Base-by-base conservation (phyloP, 352 stramenopile genomes). In the Aphanomyces cochlioides region DNA sequence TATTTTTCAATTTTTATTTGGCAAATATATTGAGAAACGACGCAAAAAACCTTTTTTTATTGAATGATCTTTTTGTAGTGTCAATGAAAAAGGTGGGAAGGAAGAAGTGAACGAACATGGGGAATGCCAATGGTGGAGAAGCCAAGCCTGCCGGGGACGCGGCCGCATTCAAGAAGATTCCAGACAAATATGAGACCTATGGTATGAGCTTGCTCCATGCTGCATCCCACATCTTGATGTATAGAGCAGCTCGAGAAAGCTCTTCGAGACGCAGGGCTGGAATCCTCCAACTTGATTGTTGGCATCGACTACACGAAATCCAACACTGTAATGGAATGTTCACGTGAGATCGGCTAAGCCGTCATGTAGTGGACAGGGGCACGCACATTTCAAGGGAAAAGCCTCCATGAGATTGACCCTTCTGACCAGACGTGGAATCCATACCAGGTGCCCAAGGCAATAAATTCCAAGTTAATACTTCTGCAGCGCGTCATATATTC, bases 301-400 rank as follows among this genome's bases (percentile, higher is more conserved):
- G 82, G 78, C 0, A 80, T 93, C 47, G 85, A 91, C 70, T 91
- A 84, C 65, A 89, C 85, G 41, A 86, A 83, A 28, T 85, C 80
- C 10, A 93, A 93, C 67, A 12, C 75, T 60, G 79, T 82, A 71
- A 47, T 41, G 56, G 15, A 36, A 19, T 4, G 28, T 21, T 45
- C 3, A 48, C 53, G 17, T 47, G 28, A 34, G 38, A 5, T n/a
- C n/a, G 21, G 1, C 17, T 19, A 19, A 13, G 40, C 64, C 4
- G 7, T 28, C 28, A 12, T 66, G 41, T 64, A 93, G 82, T 86
- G 74, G 74, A 91, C 79, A n/a, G 87, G 87, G 53, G 69, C 84
- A 21, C 63, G 79, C 19, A 86, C 77, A 19, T 94, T 92, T 57
- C 72, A 59, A 45, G 83, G 82, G n/a, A 80, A 81, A 28, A 75